A percentile compares a stretch with the other conserved stretches of the same genome.
Evolutionary conservation across 2,329 filamentous ascomycete species (phyloP).

Genomic region (Sporothrix luriei): DNA sequence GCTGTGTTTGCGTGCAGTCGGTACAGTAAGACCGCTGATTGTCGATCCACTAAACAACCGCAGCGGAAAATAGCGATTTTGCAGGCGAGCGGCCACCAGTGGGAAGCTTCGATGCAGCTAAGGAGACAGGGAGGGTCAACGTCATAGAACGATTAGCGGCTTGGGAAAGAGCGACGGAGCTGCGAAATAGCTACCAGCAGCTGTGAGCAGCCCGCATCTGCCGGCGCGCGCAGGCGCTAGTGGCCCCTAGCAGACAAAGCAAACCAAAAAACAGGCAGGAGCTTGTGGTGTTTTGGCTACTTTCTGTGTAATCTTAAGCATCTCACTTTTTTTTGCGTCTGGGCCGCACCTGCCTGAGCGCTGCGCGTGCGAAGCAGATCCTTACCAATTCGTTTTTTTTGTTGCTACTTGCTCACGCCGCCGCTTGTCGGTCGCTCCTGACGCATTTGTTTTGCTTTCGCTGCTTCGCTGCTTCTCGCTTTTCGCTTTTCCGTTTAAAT

Average conservation of each 20-base stretch:
- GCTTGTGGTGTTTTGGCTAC: neutral
- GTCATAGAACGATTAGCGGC: slow-evolving; percentile 31
- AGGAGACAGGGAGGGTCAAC: slow-evolving; percentile 30
- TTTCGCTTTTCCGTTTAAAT: slow-evolving; percentile 29
- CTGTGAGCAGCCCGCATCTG: slow-evolving; percentile 23
- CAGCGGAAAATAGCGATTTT: neutral
- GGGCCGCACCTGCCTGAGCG: slow-evolving; percentile 7
- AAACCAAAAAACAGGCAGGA: slow-evolving; percentile 18
- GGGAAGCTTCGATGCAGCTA: slow-evolving; percentile 12
- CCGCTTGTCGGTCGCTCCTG: slow-evolving; percentile 25
- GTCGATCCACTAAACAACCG: slow-evolving; percentile 26
- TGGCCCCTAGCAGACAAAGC: slow-evolving; percentile 21
- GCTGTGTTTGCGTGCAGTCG: neutral
- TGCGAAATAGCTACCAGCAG: neutral
- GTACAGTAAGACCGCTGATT: slow-evolving; percentile 38
- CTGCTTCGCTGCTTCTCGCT: neutral
- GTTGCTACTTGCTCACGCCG: slow-evolving; percentile 14
- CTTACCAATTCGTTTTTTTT: neutral
- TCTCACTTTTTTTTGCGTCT: neutral
- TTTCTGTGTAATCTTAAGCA: neutral
- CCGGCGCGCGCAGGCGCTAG: slow-evolving; percentile 25
- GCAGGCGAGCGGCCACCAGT: neutral
- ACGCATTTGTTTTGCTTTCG: neutral
- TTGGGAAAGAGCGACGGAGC: slow-evolving; percentile 6
- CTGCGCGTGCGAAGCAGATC: slow-evolving; percentile 5